phyloP scores from a whole-genome alignment of 495 filamentous ascomycete species.

The Hypoxylon cercidicola region DNA sequence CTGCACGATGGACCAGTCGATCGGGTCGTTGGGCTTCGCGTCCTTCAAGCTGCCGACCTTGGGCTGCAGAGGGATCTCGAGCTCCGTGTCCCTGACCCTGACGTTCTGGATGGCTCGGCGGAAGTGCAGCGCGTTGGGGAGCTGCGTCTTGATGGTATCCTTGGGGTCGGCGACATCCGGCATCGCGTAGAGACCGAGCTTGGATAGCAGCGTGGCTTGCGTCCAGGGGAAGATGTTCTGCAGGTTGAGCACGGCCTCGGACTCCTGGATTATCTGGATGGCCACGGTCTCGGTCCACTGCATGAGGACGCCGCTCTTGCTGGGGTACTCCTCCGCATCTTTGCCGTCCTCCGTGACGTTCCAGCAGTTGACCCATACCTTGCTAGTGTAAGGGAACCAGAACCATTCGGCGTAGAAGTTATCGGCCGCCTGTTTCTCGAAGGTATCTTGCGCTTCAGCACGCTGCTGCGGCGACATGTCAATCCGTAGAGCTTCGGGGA shows the following conservation, averaged over 20 bases:
- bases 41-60: conserved; percentile 23
- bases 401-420: conserved; percentile 65
- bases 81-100: conserved; percentile 61
- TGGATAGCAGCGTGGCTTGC: conserved; percentile 44
- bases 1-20: conserved; percentile 57
- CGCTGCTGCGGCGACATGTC: conserved; percentile 46
- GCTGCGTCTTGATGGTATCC: conserved; percentile 52
- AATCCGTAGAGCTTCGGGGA: conserved; percentile 54
- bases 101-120: conserved; percentile 64
- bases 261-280: conserved; percentile 37
- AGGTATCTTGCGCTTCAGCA: conserved; percentile 45
- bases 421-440: conserved; percentile 51
- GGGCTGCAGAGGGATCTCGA: conserved; percentile 59
- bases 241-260: conserved; percentile 29
- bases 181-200: conserved; percentile 53
- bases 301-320: conserved; percentile 50
- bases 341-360: conserved; percentile 50
- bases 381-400: conserved; percentile 62
- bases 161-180: conserved; percentile 18
- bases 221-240: conserved; percentile 33
- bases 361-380: conserved; percentile 63
- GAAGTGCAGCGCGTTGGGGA: conserved; percentile 64
- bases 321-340: conserved; percentile 54
- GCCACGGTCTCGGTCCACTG: conserved; percentile 53
- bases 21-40: conserved; percentile 43